A percentile compares a stretch with the other conserved stretches of the same genome.
Evolutionary conservation across 2,329 filamentous ascomycete species (phyloP).

Genomic region (Fusarium sp.): DNA sequence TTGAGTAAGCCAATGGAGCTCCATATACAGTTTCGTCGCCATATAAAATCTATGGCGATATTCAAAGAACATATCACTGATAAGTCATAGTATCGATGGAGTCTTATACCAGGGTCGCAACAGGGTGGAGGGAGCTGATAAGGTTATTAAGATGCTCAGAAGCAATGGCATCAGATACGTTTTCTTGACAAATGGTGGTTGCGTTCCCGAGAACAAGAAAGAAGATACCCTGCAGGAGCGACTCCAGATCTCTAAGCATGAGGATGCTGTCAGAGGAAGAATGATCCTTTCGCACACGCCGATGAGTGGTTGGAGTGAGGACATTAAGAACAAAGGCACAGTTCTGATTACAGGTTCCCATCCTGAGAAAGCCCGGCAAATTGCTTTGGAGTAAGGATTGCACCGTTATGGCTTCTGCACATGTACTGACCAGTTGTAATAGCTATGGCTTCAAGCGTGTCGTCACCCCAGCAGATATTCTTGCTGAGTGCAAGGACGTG

Average conservation of each 20-base stretch:
- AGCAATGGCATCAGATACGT: constrained; percentile 87
- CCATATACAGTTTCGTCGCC: background rate
- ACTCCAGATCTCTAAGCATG: constrained; percentile 49
- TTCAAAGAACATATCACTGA: constrained; percentile 15
- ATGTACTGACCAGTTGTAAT: background rate
- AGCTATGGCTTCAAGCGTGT: constrained; percentile 82
- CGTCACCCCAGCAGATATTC: constrained; percentile 86
- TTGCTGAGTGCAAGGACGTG: constrained; percentile 77
- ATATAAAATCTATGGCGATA: background rate
- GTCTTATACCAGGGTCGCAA: constrained; percentile 88
- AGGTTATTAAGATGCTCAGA: constrained; percentile 80
- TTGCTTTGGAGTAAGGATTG: constrained; percentile 72
- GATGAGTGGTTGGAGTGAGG: constrained; percentile 69
- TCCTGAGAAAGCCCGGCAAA: constrained; percentile 73
- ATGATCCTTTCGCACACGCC: constrained; percentile 89
- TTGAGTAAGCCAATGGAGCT: constrained; percentile 49
- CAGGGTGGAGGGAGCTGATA: constrained; percentile 81
- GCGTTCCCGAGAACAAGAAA: constrained; percentile 74
- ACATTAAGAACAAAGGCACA: constrained; percentile 59
- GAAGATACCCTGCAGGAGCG: constrained; percentile 52
- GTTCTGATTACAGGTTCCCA: constrained; percentile 80
- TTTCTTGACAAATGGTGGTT: constrained; percentile 94
- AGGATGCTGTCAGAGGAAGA: constrained; percentile 52
- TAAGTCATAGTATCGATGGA: constrained; percentile 77
- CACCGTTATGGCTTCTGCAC: background rate